Evolutionary conservation across 208 protist species (phyloP), one percentile per base, ranked within the genome.

Genomic region (Jaenimonas drosophilae): DNA sequence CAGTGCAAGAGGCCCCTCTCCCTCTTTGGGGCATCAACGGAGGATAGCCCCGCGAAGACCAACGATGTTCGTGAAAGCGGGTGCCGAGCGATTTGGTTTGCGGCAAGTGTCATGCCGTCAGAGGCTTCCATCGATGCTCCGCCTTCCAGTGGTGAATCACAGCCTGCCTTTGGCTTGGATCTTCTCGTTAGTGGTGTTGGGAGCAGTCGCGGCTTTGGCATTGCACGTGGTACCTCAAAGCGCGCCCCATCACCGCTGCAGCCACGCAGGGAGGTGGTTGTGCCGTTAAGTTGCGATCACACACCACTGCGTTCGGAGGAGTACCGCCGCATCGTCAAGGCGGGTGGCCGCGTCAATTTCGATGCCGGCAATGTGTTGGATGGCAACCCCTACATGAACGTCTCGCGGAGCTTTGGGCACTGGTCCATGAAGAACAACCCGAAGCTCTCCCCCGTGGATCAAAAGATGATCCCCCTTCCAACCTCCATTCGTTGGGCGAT

Each of bases 401-500:
- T 91, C 17, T 75, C 78, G 1, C 59, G 83, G 30, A 84, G 76
- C 47, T 86, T 91, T 38, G 83, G 83, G 0, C 76, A 88, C 59
- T 78, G 66, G 54, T 76, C 70, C 1, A 91, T 91, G 83, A 91
- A 91, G 48, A 56, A 31, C 49, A 64, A 88, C 48, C 39, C 37
- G 12, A 33, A 31, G 2, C 63, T 51, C 20, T 73, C 83, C 17
- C 77, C 73, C 1, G 63, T 76, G 38, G 59, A 79, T 52, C 83
- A 91, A 47, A 88, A 91, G 51, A 56, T 91, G 31, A 88, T 79
- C 27, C 54, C 78, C 2, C 21, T 82, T 24, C 83, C 83, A 14
- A 61, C 42, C n/a, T 70, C 59, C 40, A 66, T 37, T 40, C 68
- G 66, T 33, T 88, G 78, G 83, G 64, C 70, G 26, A 88, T 92